A percentile compares a stretch with the other conserved stretches of the same genome.
These are phyloP conservation scores for Plantago major DNA, from an alignment of 257 asterid genomes.

Conservation along the genomic window DNA sequence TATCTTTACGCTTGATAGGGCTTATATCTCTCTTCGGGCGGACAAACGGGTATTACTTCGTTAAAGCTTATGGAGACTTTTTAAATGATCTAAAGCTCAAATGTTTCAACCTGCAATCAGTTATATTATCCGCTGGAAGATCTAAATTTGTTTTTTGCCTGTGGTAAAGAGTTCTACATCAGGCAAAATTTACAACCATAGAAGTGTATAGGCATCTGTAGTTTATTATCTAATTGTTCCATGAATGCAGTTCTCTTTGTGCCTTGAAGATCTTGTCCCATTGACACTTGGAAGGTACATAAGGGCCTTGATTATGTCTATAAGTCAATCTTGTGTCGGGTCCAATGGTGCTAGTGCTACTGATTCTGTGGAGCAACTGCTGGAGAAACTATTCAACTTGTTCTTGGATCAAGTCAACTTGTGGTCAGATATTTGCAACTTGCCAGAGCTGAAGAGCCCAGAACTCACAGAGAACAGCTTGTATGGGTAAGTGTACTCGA, in stretches of 20 bases:
- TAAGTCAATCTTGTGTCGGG: conserved; percentile 40
- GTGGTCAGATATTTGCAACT: conserved; percentile 84
- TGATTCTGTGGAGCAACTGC: conserved; percentile 47
- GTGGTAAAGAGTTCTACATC: conserved; percentile 11
- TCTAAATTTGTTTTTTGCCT: conserved; percentile 5
- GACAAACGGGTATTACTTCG: conserved; percentile 79
- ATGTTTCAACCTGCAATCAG: conserved; percentile 5
- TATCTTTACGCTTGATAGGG: conserved; percentile 79
- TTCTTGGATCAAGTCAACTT: conserved; percentile 82
- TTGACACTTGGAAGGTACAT: conserved; percentile 84
- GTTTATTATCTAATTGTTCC: conserved; percentile 17
- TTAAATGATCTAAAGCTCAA: conserved; percentile 8
- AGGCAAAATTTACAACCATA: conserved; percentile 5
- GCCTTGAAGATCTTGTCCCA: conserved; percentile 97
- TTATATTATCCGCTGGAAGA: conserved; percentile 11
- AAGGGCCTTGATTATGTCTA: conserved; percentile 56
- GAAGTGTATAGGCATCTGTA: conserved; percentile 7
- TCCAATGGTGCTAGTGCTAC: conserved; percentile 34
- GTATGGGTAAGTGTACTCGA: conserved; percentile 46
- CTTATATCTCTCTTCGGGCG: conserved; percentile 70
- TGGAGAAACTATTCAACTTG: conserved; percentile 83
- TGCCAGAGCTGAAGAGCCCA: conserved; percentile 73
- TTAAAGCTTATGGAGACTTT: conserved; percentile 6
- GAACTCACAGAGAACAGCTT: conserved; percentile 74
- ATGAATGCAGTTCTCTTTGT: conserved; percentile 77